Base-by-base conservation (phyloP, 1,284 basidiomycete genomes). In the Afroboletus lepidellus region DNA sequence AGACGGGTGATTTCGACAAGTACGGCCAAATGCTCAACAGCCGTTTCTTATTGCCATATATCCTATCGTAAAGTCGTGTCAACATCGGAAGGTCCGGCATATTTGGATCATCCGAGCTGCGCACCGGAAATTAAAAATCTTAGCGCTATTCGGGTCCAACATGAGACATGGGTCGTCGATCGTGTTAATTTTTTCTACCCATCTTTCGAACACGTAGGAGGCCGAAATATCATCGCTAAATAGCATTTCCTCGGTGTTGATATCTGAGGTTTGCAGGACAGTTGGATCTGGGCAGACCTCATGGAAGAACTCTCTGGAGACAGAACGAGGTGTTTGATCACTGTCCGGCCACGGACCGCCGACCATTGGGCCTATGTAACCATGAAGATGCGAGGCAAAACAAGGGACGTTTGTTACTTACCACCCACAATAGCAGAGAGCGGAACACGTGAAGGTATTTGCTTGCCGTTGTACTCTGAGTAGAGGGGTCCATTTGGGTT, bases 11-110 rank as follows among this genome's bases (percentile, higher is more conserved):
- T 12, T 54, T 48, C 15, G 62, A 62, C 37, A 78, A 58, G 21
- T 58, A 55, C 0, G 72, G 66, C 72, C 73, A 76, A 8, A 73
- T 59, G 11, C 67, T 62, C 32, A 75, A 53, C 51, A 74, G 55
- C 27, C 70, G 61, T 1, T 56, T 41, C 34, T 63, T 64, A 38
- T 38, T 23, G 9, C 72, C 74, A 44, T 68, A 70, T 41, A 72
- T 62, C 62, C 74, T 76, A 29, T 38, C 39, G 27, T 30, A 25
- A 15, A 8, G 13, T 2, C 15, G 33, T 27, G 21, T 11, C 5
- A 12, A 44, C 16, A 23, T 67, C 16, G 57, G 25, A 29, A 16
- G n/a, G n/a, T 5, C n/a, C 18, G 8, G 13, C 4, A 25, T 8
- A 18, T 23, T 5, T 1, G 20, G 23, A 51, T 15, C n/a, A 41